Evolutionary conservation across 208 protist species (phyloP).

Genomic region (Crithidia brevicula): DNA sequence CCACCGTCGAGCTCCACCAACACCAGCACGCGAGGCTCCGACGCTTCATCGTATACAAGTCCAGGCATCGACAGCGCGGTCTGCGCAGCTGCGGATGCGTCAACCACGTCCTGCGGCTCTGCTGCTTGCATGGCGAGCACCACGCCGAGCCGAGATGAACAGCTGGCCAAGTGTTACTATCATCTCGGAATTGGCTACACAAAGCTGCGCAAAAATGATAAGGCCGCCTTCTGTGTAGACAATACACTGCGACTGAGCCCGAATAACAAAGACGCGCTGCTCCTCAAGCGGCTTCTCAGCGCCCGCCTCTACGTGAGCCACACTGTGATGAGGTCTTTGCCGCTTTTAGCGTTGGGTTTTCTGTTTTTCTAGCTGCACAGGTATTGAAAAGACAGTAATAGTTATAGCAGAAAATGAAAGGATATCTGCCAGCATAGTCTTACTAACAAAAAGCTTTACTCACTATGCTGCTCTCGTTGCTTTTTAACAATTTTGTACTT

Average conservation of each 20-base stretch:
- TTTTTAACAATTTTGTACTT: no score
- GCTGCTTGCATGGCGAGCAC: not conserved
- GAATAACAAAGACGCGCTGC: conserved; percentile 52
- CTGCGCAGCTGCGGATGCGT: not conserved
- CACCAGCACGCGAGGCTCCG: not conserved
- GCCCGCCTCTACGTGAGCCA: conserved; percentile 11
- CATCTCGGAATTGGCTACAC: conserved; percentile 79
- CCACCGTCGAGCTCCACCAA: not conserved
- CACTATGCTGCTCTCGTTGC: no score
- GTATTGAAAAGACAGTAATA: not conserved
- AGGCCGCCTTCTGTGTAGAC: conserved; percentile 55
- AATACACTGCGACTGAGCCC: conserved; percentile 63
- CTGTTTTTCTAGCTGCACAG: conserved; percentile 18
- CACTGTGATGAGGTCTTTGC: not conserved
- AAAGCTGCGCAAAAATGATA: conserved; percentile 66
- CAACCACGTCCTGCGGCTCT: not conserved
- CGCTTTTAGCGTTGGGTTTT: not conserved
- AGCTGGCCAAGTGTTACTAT: conserved; percentile 46
- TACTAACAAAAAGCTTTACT: no score
- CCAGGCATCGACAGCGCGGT: not conserved
- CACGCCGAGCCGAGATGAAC: not conserved
- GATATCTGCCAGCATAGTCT: no score
- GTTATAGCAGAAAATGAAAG: no score
- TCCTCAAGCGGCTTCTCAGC: conserved; percentile 20
- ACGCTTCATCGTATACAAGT: conserved; percentile 7